Evolutionary conservation across 192 early-diverging fungal species (phyloP).

Genomic region (Dimargaris xerosporica): DNA sequence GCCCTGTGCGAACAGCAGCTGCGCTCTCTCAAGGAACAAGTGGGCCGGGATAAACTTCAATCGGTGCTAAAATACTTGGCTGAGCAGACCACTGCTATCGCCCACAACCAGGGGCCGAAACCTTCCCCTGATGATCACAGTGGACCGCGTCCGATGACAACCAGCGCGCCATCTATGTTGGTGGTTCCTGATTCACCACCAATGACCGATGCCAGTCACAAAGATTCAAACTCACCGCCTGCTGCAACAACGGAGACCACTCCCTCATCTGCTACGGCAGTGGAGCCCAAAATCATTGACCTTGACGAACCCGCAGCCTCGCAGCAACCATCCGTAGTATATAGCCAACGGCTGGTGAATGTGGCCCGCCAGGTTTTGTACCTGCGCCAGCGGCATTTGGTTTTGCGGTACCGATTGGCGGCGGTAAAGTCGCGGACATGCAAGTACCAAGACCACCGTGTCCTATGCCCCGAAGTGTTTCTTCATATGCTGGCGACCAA

Average conservation of each 20-base stretch:
- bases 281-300: conserved; percentile 8
- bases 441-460: conserved; percentile 60
- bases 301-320: conserved; percentile 20
- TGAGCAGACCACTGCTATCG: conserved; percentile 16
- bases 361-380: conserved; percentile 66
- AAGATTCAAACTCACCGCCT: neutral
- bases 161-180: too few relatives aligned
- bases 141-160: neutral
- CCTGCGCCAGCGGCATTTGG: conserved; percentile 56
- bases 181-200: too few relatives aligned
- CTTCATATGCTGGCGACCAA: conserved; percentile 87
- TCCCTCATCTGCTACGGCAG: neutral
- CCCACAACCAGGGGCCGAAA: neutral
- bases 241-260: neutral
- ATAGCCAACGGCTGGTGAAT: conserved; percentile 54
- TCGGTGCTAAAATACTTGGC: conserved; percentile 69
- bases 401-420: conserved; percentile 65
- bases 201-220: neutral
- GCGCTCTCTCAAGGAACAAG: conserved; percentile 49
- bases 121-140: neutral
- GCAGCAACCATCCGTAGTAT: conserved; percentile 41
- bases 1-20: conserved; percentile 53
- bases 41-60: conserved; percentile 67
- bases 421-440: conserved; percentile 74
- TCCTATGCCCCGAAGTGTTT: conserved; percentile 91